phyloP scores from a whole-genome alignment of 116 monocot genomes.

The Phalaenopsis hybrid region DNA sequence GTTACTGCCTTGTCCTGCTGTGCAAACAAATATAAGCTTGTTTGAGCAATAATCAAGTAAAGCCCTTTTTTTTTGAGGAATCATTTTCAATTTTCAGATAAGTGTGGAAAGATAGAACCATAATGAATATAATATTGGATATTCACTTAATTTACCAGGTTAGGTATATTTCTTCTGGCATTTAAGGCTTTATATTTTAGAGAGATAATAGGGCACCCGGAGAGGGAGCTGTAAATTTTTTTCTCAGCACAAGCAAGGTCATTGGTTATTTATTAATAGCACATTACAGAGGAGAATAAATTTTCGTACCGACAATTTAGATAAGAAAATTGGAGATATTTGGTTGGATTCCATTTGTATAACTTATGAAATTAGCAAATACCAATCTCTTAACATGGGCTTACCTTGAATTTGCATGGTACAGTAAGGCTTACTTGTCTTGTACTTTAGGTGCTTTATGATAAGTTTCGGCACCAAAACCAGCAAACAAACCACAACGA shows the following conservation, averaged over 20 bases:
- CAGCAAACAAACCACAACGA: too few relatives aligned
- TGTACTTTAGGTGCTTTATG: too few relatives aligned
- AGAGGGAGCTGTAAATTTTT: background rate
- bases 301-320: background rate
- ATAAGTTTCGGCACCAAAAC: too few relatives aligned
- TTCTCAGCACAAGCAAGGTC: background rate
- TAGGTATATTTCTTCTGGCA: background rate
- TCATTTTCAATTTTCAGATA: background rate
- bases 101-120: background rate
- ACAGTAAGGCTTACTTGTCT: too few relatives aligned
- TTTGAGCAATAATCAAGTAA: background rate
- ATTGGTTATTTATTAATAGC: background rate
- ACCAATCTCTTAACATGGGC: background rate
- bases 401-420: too few relatives aligned
- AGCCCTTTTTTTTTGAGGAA: background rate
- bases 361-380: background rate
- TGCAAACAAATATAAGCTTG: background rate
- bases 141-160: background rate
- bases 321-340: background rate
- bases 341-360: background rate
- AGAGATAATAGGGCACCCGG: background rate
- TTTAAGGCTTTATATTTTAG: background rate
- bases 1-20: constrained; percentile 29
- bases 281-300: background rate
- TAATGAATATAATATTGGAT: background rate